Evolutionary conservation across 352 stramenopile genomes (phyloP).

Genomic region (Phytophthora sansomeana): DNA sequence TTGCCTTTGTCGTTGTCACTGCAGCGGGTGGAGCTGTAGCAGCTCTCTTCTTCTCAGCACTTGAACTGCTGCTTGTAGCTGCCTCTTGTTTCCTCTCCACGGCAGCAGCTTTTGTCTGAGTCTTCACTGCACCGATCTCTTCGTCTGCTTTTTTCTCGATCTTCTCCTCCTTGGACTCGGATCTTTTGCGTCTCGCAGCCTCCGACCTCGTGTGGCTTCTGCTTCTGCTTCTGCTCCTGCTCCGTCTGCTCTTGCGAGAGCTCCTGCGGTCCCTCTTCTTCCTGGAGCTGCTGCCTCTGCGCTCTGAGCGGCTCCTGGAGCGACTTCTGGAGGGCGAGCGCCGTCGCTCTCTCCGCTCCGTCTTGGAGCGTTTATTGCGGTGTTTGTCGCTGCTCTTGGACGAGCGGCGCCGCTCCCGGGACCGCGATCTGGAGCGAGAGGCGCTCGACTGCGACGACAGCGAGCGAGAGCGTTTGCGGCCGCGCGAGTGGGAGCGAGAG

Average conservation of each 20-base stretch:
- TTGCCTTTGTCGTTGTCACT: conserved; percentile 13
- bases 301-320: conserved; percentile 42
- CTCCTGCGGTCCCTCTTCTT: conserved; percentile 32
- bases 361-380: conserved; percentile 43
- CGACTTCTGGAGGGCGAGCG: conserved; percentile 29
- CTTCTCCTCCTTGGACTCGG: conserved; percentile 30
- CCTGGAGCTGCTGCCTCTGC: conserved; percentile 35
- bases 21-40: background rate
- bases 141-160: background rate
- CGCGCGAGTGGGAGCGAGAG: conserved; percentile 32
- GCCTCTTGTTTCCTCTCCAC: background rate
- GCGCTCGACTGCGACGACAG: conserved; percentile 34
- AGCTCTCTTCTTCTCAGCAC: conserved; percentile 16
- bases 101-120: background rate
- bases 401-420: conserved; percentile 33
- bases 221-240: conserved; percentile 29
- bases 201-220: conserved; percentile 19
- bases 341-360: conserved; percentile 16
- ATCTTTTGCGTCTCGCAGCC: conserved; percentile 10
- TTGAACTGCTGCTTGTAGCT: background rate
- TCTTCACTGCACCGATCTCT: background rate
- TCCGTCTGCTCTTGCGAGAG: conserved; percentile 30
- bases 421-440: conserved; percentile 54
- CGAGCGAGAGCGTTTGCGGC: conserved; percentile 36
- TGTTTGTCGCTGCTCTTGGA: conserved; percentile 37